Conservation (phyloP, 2,329 filamentous ascomycete species). For the Westerdykella sp. region DNA sequence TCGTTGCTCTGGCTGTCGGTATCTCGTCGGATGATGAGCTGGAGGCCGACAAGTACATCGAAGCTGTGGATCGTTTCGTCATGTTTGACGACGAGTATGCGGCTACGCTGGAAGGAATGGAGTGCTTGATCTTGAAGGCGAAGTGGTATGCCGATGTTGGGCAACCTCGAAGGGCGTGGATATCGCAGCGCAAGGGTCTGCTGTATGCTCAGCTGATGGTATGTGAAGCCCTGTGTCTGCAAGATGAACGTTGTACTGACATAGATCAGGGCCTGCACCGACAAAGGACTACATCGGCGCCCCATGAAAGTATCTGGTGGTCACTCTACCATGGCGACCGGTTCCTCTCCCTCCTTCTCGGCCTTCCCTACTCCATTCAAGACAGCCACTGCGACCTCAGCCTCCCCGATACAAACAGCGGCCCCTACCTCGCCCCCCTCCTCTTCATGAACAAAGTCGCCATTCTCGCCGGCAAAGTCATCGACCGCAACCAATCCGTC, state of each 20-base stretch:
- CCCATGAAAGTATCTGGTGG: slow-evolving; percentile 39
- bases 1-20: slow-evolving; percentile 35
- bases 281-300: slow-evolving; percentile 27
- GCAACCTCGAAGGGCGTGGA: slow-evolving; percentile 51
- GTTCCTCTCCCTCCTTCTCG: slow-evolving; percentile 48
- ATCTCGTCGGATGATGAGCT: slow-evolving; percentile 36
- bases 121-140: slow-evolving; percentile 46
- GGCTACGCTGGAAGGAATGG: slow-evolving; percentile 48
- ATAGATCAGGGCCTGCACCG: slow-evolving; percentile 32
- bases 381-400: slow-evolving; percentile 36
- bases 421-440: slow-evolving; percentile 25
- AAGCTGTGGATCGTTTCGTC: slow-evolving; percentile 44
- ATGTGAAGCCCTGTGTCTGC: slow-evolving; percentile 14
- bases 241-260: slow-evolving; percentile 9
- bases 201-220: slow-evolving; percentile 50
- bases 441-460: slow-evolving; percentile 33
- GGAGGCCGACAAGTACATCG: slow-evolving; percentile 43
- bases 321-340: slow-evolving; percentile 42
- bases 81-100: slow-evolving; percentile 46
- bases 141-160: slow-evolving; percentile 53
- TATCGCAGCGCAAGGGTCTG: slow-evolving; percentile 46
- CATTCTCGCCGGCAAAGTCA: slow-evolving; percentile 39
- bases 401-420: slow-evolving; percentile 20
- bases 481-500: slow-evolving; percentile 39
- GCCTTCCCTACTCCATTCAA: slow-evolving; percentile 44